A percentile compares a stretch with the other conserved stretches of the same genome.
Evolutionary conservation across 2,329 filamentous ascomycete genomes (phyloP).

Genomic region (Ophiostoma montium): DNA sequence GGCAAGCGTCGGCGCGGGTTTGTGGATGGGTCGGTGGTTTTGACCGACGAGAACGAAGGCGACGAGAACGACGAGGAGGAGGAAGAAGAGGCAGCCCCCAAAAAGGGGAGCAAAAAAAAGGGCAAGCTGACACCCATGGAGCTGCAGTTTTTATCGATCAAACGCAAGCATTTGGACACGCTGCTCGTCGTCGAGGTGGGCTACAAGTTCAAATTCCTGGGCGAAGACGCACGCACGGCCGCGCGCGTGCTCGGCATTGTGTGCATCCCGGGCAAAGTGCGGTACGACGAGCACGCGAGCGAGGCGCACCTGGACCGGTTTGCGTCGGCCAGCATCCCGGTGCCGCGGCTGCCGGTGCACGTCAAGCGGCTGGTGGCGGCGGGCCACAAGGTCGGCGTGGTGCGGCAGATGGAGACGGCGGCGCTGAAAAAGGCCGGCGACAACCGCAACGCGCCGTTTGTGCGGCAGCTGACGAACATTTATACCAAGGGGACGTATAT

Average conservation of each 20-base stretch:
- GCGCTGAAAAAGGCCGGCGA: constrained; percentile 90
- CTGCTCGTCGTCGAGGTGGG: constrained; percentile 87
- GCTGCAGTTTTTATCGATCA: constrained; percentile 85
- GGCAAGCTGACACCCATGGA: constrained; percentile 90
- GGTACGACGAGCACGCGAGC: constrained; percentile 86
- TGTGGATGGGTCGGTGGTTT: constrained; percentile 28
- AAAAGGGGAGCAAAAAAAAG: constrained; percentile 46
- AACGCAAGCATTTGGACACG: constrained; percentile 78
- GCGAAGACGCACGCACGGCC: constrained; percentile 80
- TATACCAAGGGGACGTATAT: constrained; percentile 98
- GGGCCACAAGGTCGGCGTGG: constrained; percentile 91
- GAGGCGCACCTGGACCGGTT: constrained; percentile 88
- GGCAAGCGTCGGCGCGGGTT: constrained; percentile 46
- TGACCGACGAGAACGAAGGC: constrained; percentile 35
- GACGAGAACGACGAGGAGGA: constrained; percentile 41
- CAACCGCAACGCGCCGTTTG: constrained; percentile 84
- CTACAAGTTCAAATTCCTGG: constrained; percentile 96
- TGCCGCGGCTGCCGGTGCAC: constrained; percentile 81
- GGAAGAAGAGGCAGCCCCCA: constrained; percentile 32
- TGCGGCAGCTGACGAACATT: constrained; percentile 83
- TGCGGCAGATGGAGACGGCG: constrained; percentile 87
- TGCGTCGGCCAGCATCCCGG: constrained; percentile 88
- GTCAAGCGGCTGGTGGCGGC: constrained; percentile 85
- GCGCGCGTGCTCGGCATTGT: constrained; percentile 88
- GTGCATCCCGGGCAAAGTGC: constrained; percentile 88